A percentile compares a stretch with the other conserved stretches of the same genome.
phyloP scores from a whole-genome alignment of 1,139 yeast genomes.

The Yamadazyma taylorii region DNA sequence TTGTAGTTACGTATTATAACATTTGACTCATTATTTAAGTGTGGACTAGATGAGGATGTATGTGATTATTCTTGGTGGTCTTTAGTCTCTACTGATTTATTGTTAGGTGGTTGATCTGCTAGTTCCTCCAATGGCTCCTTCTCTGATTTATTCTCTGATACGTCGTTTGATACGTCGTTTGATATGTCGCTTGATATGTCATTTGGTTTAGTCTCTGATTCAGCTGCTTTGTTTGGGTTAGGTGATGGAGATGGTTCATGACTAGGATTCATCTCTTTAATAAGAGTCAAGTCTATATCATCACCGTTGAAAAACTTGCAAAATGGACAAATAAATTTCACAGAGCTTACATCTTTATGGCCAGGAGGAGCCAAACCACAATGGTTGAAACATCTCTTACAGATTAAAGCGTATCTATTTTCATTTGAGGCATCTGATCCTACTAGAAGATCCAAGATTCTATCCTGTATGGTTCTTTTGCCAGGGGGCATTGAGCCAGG shows the following conservation, averaged over 20 bases:
- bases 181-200: no score
- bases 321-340: conserved; percentile 67
- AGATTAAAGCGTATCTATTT: conserved; percentile 71
- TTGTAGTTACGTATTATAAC: conserved; percentile 3
- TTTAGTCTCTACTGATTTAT: no score
- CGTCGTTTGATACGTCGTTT: background rate
- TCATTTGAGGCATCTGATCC: conserved; percentile 73
- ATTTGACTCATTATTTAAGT: background rate
- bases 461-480: conserved; percentile 37
- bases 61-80: no score
- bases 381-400: conserved; percentile 62
- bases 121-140: background rate
- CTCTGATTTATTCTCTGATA: background rate
- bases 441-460: conserved; percentile 52
- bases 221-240: conserved; percentile 4
- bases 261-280: conserved; percentile 5
- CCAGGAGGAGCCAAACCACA: conserved; percentile 87
- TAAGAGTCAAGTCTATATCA: conserved; percentile 5
- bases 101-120: no score
- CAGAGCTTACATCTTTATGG: conserved; percentile 47
- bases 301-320: conserved; percentile 65
- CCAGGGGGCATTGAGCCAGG: conserved; percentile 4
- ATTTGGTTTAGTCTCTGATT: conserved; percentile 7
- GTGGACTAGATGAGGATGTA: no score
- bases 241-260: no score